Conservation (phyloP, 345 rosid species). For the Camelina sativa region DNA sequence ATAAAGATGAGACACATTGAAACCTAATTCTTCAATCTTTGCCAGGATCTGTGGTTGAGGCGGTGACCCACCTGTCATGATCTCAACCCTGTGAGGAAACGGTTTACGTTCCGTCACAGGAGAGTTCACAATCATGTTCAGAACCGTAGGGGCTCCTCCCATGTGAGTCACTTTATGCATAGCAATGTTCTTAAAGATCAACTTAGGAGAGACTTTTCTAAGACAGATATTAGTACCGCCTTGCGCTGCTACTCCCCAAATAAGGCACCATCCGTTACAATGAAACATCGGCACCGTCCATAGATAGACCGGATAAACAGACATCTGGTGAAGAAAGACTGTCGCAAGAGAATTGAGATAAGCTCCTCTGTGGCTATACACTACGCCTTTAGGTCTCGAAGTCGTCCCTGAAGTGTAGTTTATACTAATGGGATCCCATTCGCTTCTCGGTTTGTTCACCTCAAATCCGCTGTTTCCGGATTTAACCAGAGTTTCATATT, state of each 20-base stretch:
- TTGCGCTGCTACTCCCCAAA: constrained; percentile 86
- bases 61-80: constrained; percentile 73
- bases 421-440: constrained; percentile 83
- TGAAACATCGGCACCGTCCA: constrained; percentile 99
- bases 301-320: constrained; percentile 66
- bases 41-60: constrained; percentile 61
- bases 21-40: constrained; percentile 73
- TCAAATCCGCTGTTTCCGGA: constrained; percentile 55
- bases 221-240: constrained; percentile 86
- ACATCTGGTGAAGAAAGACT: constrained; percentile 57
- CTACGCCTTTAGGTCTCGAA: constrained; percentile 85
- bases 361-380: constrained; percentile 86
- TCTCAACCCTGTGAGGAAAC: constrained; percentile 58
- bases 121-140: constrained; percentile 80
- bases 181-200: constrained; percentile 60
- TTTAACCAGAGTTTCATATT: constrained; percentile 60
- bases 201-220: constrained; percentile 60
- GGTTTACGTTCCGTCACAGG: constrained; percentile 41
- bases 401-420: constrained; percentile 94
- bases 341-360: constrained; percentile 77
- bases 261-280: constrained; percentile 88
- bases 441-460: constrained; percentile 52
- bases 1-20: constrained; percentile 65
- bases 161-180: constrained; percentile 73
- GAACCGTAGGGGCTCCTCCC: constrained; percentile 85